Percentiles rank a stretch among this genome's conserved stretches.
Conservation (phyloP, 2,329 filamentous ascomycete genomes). For the Cordyceps cateniannulata region DNA sequence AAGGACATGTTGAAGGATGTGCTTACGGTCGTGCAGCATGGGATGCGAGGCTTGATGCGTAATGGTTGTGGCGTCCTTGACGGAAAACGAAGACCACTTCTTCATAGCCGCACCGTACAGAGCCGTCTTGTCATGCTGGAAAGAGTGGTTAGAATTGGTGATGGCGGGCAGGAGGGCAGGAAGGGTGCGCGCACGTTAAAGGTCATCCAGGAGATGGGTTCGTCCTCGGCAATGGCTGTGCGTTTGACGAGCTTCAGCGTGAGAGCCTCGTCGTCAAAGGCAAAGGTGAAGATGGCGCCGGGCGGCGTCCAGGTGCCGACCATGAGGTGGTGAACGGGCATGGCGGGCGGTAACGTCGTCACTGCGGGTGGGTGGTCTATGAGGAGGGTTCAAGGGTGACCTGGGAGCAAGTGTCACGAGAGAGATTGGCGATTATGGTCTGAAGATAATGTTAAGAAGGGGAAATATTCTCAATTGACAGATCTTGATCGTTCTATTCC, state of each 20-base stretch:
- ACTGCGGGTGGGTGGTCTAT: neutral
- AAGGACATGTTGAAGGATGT: neutral
- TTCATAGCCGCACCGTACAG: conserved; percentile 91
- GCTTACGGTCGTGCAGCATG: conserved; percentile 66
- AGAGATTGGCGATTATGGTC: neutral
- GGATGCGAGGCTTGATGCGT: conserved; percentile 67
- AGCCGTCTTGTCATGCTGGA: conserved; percentile 70
- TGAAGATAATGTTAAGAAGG: too few relatives aligned
- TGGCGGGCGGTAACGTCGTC: too few relatives aligned
- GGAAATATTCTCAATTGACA: too few relatives aligned
- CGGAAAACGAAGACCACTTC: conserved; percentile 79
- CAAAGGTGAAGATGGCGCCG: conserved; percentile 82
- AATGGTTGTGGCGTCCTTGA: conserved; percentile 70
- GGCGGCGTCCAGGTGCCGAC: conserved; percentile 87
- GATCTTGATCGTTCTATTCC: neutral
- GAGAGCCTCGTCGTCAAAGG: conserved; percentile 76
- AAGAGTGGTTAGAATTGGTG: neutral
- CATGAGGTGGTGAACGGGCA: conserved; percentile 83
- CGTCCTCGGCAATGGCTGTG: conserved; percentile 72
- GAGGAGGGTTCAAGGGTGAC: too few relatives aligned
- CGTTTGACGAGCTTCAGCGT: conserved; percentile 70
- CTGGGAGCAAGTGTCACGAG: neutral
- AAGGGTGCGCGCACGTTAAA: conserved; percentile 67
- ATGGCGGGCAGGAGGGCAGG: neutral
- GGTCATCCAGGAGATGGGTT: conserved; percentile 91